A percentile compares a stretch with the other conserved stretches of the same genome.
These are phyloP conservation scores for Eimeria tenella DNA, from an alignment of 169 alveolate genomes.

Conservation along the genomic window DNA sequence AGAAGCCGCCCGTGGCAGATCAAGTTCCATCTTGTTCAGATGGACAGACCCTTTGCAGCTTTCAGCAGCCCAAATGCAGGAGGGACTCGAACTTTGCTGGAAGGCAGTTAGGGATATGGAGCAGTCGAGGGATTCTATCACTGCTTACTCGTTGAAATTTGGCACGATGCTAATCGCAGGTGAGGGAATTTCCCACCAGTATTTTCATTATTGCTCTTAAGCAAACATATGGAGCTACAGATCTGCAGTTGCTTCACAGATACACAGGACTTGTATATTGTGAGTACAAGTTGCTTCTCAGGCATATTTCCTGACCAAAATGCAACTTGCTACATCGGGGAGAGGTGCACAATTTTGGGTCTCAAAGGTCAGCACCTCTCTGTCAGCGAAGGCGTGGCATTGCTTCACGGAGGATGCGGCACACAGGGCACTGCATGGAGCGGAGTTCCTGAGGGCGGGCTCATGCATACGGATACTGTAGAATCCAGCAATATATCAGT, in stretches of 20 bases:
- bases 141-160: conserved; percentile 49
- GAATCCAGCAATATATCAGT: not conserved
- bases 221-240: not conserved
- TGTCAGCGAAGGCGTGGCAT: not conserved
- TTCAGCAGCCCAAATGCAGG: conserved; percentile 42
- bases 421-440: conserved; percentile 35
- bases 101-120: conserved; percentile 11
- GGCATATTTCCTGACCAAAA: conserved; percentile 66
- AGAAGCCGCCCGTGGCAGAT: conserved; percentile 23
- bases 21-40: not conserved
- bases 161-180: conserved; percentile 52
- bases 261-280: not conserved
- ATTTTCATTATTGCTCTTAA: too few relatives aligned
- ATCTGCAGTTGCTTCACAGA: not conserved
- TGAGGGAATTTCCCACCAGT: not conserved
- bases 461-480: conserved; percentile 12
- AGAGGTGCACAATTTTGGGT: not conserved
- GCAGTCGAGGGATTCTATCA: not conserved
- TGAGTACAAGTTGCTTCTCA: conserved; percentile 8
- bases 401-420: conserved; percentile 71
- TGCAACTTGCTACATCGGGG: conserved; percentile 39
- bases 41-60: conserved; percentile 38
- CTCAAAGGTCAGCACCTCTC: conserved; percentile 34
- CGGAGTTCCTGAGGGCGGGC: conserved; percentile 31
- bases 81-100: conserved; percentile 62